Base-by-base conservation (phyloP, 2,329 filamentous ascomycete species). In the Daldinia sp. region DNA sequence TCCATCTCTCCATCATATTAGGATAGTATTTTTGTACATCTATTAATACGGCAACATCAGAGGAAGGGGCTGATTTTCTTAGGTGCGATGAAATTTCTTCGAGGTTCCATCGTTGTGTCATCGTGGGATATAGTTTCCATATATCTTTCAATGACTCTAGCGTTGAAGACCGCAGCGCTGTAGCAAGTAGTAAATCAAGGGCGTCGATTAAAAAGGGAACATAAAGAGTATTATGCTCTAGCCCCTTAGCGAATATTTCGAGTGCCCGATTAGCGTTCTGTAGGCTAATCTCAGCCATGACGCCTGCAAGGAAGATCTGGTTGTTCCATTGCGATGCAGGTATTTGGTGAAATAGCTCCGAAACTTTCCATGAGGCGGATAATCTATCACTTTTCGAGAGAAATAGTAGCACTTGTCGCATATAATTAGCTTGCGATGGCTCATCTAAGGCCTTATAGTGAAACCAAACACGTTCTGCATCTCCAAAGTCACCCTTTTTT, bases 281-380 rank as follows among this genome's bases (percentile, higher is more conserved):
- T 4, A 80, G 72, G 17, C 74, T 76, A 41, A 85, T 65, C 27
- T 80, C 75, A 2, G 82, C 77, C 8, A 76, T 71, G 3, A 85
- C 71, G 7, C 76, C 80, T 0, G 78, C 75, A 2, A 76, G 69
- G 3, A 84, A 75, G 3, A 77, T 58, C 2, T 74, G 69, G 10
- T 80, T 72, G 13, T 78, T 77, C 82, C 82, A 84, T 5, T 72
- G 58, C 0, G 74, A 65, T 1, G 67, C 32, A 0, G 76, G 69
- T 1, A 82, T 70, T 27, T 77, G 71, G 2, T 74, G 73, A 51
- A 85, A 83, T 1, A 85, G 61, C 2, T 80, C 76, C 3, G 77
- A 71, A n/a, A 83, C 77, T 57, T 82, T 79, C 69, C 77, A 77
- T 1, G 78, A 78, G 49, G 85, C 81, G 3, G 80, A 72, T 7